Evolutionary conservation across 2,329 filamentous ascomycete genomes (phyloP).

Genomic region (Sclerotinia trifoliorum): DNA sequence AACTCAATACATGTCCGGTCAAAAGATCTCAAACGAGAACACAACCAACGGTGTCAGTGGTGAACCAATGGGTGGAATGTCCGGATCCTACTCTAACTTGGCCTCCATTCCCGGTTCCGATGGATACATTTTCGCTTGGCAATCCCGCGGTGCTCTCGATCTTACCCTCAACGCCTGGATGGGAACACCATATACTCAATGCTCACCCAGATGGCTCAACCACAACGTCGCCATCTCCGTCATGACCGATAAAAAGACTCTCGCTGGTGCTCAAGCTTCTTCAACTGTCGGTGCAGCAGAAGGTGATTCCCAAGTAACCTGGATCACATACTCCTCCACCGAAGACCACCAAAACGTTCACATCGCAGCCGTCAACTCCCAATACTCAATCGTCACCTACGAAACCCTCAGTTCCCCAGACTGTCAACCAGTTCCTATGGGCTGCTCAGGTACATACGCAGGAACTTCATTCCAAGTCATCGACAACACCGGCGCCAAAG

Average conservation of each 20-base stretch:
- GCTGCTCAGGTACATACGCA: constrained; percentile 57
- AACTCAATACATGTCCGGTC: constrained; percentile 55
- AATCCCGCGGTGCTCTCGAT: constrained; percentile 57
- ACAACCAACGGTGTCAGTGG: constrained; percentile 58
- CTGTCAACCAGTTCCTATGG: constrained; percentile 58
- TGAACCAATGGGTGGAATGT: constrained; percentile 60
- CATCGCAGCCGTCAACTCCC: constrained; percentile 53
- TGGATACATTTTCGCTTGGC: constrained; percentile 62
- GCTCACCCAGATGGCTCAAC: constrained; percentile 41
- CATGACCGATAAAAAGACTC: constrained; percentile 57
- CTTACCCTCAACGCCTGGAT: constrained; percentile 57
- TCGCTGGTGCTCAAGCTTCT: constrained; percentile 53
- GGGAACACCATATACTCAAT: constrained; percentile 54
- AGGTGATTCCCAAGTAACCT: constrained; percentile 60
- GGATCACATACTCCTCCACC: constrained; percentile 51
- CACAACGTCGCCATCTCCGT: constrained; percentile 59
- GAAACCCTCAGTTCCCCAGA: constrained; percentile 57
- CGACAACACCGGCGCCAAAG: constrained; percentile 48
- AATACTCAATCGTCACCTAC: constrained; percentile 57
- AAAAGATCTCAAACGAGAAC: constrained; percentile 63
- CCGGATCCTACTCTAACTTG: constrained; percentile 59
- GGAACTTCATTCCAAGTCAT: constrained; percentile 61
- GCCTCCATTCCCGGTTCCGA: constrained; percentile 52
- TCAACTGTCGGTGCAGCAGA: constrained; percentile 52
- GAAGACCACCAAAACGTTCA: constrained; percentile 59